Conservation (phyloP, 2,329 filamentous ascomycete species). For the Ophiocordyceps camponoti-leonardi region DNA sequence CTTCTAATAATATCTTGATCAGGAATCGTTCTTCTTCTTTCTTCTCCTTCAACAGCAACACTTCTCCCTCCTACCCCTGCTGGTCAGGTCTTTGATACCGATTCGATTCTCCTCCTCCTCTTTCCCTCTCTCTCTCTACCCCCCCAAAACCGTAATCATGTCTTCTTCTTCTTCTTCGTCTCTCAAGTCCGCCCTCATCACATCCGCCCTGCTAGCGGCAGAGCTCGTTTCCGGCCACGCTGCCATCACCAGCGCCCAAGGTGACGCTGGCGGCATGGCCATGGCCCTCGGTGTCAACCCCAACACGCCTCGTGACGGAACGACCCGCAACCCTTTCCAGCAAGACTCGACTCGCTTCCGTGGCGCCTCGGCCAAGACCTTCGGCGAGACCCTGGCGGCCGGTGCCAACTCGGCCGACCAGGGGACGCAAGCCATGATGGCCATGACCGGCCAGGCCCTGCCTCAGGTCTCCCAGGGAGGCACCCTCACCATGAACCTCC, state of each 20-base stretch:
- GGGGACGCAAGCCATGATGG: constrained; percentile 40
- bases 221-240: constrained; percentile 42
- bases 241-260: constrained; percentile 39
- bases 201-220: constrained; percentile 34
- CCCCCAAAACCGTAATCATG: background rate
- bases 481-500: constrained; percentile 40
- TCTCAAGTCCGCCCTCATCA: constrained; percentile 16
- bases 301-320: constrained; percentile 43
- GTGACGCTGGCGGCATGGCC: constrained; percentile 38
- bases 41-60: background rate
- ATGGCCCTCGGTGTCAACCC: constrained; percentile 33
- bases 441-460: constrained; percentile 34
- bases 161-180: constrained; percentile 3
- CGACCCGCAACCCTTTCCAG: constrained; percentile 42
- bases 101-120: background rate
- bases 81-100: background rate
- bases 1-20: background rate
- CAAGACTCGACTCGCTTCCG: constrained; percentile 46
- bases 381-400: constrained; percentile 39
- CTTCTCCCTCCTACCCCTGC: background rate
- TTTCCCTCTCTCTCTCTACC: background rate
- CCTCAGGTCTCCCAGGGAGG: constrained; percentile 43
- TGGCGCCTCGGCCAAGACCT: constrained; percentile 29
- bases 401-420: constrained; percentile 39
- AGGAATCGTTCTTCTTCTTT: background rate